Conservation (phyloP, 345 rosid genomes). For the Geranium rotundifolium region DNA sequence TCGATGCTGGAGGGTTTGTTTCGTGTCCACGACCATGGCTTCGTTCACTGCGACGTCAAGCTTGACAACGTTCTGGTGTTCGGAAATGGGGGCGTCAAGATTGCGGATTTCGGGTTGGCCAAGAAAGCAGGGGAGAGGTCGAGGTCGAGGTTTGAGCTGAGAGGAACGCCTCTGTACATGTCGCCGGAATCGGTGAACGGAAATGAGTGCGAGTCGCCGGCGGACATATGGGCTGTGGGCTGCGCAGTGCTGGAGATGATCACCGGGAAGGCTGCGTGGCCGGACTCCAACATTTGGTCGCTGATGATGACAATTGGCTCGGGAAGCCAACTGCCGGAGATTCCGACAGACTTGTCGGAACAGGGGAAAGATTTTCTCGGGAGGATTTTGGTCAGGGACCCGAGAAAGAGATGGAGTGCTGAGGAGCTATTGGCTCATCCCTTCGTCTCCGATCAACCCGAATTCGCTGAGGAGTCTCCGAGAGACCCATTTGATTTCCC, state of each 20-base stretch:
- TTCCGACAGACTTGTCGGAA: conserved; percentile 14
- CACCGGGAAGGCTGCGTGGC: conserved; percentile 24
- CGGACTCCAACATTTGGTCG: conserved; percentile 4
- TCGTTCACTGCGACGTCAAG: conserved; percentile 63
- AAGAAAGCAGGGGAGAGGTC: conserved; percentile 15
- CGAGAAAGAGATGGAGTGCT: conserved; percentile 22
- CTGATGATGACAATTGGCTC: conserved; percentile 12
- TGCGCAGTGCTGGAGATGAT: conserved; percentile 26
- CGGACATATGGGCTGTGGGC: conserved; percentile 31
- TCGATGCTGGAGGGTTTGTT: conserved; percentile 44
- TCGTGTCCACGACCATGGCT: conserved; percentile 52
- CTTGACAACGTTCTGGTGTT: conserved; percentile 48
- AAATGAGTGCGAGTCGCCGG: conserved; percentile 14
- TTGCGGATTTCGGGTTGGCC: conserved; percentile 74
- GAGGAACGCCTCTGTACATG: conserved; percentile 29
- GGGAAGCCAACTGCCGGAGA: conserved; percentile 15
- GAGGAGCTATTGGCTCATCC: conserved; percentile 24
- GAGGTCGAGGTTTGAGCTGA: conserved; percentile 1
- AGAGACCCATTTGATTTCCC: conserved; percentile 1
- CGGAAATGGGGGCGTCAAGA: conserved; percentile 30
- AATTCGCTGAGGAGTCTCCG: background rate
- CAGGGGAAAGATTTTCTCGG: conserved; percentile 24
- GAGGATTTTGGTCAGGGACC: conserved; percentile 20
- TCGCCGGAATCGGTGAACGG: conserved; percentile 25
- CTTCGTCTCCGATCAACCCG: conserved; percentile 5